Evolutionary conservation across 441 rosid species (phyloP).

Genomic region (Corymbia citriodora): DNA sequence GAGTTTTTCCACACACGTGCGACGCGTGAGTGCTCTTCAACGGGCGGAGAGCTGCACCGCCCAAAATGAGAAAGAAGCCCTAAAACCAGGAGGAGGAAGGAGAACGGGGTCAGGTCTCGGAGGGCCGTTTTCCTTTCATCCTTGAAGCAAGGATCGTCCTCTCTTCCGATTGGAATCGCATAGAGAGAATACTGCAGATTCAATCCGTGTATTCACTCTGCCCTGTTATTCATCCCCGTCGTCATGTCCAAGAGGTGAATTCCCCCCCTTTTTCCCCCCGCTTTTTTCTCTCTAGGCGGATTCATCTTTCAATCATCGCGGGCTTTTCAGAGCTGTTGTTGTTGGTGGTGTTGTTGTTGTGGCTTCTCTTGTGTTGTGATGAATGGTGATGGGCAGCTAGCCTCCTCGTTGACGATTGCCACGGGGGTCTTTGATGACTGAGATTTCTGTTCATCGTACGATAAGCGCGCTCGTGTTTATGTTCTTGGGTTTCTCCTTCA

Average conservation of each 20-base stretch:
- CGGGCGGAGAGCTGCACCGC: neutral
- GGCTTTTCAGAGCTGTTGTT: neutral
- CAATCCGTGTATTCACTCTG: neutral
- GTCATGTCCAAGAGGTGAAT: constrained; percentile 32
- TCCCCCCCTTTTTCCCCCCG: neutral
- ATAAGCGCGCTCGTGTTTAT: neutral
- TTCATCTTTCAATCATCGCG: neutral
- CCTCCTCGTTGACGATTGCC: neutral
- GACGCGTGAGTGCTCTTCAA: neutral
- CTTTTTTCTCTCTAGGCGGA: neutral
- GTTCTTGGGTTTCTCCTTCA: neutral
- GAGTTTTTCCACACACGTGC: neutral
- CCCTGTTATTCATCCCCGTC: neutral
- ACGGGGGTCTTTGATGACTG: neutral
- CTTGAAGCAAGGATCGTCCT: neutral
- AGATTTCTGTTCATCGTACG: neutral
- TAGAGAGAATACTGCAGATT: neutral
- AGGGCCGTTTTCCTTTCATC: neutral
- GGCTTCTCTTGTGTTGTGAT: neutral
- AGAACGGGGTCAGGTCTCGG: neutral
- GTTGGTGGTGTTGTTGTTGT: neutral
- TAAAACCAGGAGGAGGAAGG: neutral
- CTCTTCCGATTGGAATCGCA: neutral
- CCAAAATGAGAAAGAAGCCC: neutral
- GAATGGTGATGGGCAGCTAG: neutral